These are phyloP conservation scores for Chalaropsis ovoidea DNA, from an alignment of 2,329 filamentous ascomycete species.

Conservation along the genomic window DNA sequence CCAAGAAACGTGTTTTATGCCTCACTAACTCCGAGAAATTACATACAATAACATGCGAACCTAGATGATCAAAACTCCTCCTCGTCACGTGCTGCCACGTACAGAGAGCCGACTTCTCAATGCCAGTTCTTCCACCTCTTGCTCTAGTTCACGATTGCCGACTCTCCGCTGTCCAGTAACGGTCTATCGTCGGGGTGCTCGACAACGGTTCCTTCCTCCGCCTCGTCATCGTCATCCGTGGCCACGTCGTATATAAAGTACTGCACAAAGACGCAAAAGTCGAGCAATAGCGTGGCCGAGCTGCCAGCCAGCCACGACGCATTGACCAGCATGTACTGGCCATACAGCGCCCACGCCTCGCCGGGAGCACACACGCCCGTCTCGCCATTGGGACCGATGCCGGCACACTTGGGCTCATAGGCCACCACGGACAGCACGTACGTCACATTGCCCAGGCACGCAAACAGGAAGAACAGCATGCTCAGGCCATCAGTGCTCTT, in stretches of 20 bases:
- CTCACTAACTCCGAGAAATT: no score
- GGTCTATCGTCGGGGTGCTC: neutral
- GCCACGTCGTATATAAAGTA: conserved; percentile 70
- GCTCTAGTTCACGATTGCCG: neutral
- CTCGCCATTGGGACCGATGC: conserved; percentile 27
- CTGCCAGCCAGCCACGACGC: conserved; percentile 84
- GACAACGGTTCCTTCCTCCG: neutral
- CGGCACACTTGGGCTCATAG: conserved; percentile 62
- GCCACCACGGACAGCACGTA: conserved; percentile 88
- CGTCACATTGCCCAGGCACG: conserved; percentile 87
- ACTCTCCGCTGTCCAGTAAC: neutral
- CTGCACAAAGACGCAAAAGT: conserved; percentile 78
- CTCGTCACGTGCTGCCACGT: neutral
- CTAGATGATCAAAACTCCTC: no score
- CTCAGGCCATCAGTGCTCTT: conserved; percentile 90
- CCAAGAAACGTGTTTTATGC: neutral
- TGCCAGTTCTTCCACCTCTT: neutral
- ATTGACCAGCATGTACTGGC: conserved; percentile 77
- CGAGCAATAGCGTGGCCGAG: conserved; percentile 73
- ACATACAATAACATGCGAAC: no score
- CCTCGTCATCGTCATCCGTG: conserved; percentile 32
- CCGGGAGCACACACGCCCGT: conserved; percentile 48
- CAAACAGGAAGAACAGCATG: conserved; percentile 92
- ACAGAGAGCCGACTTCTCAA: neutral
- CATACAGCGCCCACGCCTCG: conserved; percentile 60